These are phyloP conservation scores for Backusella westeae DNA, from an alignment of 192 early-diverging fungal genomes.

Conservation along the genomic window DNA sequence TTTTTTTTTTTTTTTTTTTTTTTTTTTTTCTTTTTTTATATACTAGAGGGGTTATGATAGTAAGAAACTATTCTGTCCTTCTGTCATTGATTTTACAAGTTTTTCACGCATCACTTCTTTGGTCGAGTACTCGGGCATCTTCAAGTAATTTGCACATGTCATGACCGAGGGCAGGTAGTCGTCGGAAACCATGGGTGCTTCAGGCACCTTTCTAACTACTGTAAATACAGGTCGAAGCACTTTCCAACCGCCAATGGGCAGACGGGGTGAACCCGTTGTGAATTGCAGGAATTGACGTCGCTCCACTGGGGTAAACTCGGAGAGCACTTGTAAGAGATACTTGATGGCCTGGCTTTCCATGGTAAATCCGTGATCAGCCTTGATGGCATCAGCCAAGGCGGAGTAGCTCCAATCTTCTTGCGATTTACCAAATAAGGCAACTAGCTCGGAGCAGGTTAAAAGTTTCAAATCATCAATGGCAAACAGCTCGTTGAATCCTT, in stretches of 20 bases:
- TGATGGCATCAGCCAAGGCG: conserved; percentile 67
- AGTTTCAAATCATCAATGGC: conserved; percentile 62
- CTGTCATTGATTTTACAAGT: conserved; percentile 70
- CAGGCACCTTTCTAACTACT: conserved; percentile 79
- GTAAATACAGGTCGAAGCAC: conserved; percentile 79
- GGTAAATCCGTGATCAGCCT: conserved; percentile 84
- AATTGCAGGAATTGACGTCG: conserved; percentile 83
- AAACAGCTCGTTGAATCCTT: conserved; percentile 84
- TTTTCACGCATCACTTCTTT: conserved; percentile 60
- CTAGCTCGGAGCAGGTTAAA: conserved; percentile 74
- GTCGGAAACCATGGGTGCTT: conserved; percentile 62
- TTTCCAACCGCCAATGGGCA: conserved; percentile 89
- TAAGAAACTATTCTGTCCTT: conserved; percentile 83
- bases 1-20: too few relatives aligned
- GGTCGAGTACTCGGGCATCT: conserved; percentile 82
- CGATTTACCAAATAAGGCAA: conserved; percentile 61
- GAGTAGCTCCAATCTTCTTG: conserved; percentile 76
- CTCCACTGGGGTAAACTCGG: conserved; percentile 54
- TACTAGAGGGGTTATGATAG: conserved; percentile 44
- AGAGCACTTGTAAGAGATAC: conserved; percentile 68
- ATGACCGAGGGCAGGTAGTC: conserved; percentile 91
- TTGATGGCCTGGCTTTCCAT: conserved; percentile 65
- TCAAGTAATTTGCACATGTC: conserved; percentile 96
- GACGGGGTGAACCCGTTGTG: conserved; percentile 83
- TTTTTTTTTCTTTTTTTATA: not conserved